Evolutionary conservation across 2,329 filamentous ascomycete species (phyloP).

Genomic region (Aureobasidium musti): DNA sequence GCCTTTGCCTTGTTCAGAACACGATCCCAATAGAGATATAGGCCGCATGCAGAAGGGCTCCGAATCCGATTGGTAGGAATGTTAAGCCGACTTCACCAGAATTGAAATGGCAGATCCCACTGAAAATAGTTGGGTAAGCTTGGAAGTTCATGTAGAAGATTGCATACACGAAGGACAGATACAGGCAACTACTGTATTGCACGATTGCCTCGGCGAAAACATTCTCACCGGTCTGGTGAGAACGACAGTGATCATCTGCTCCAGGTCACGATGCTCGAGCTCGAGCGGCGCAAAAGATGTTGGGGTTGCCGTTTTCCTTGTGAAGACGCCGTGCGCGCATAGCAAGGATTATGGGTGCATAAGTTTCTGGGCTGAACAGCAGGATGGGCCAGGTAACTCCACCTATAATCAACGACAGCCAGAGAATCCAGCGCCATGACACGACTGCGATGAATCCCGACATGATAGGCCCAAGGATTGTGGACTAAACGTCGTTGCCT

Average conservation of each 20-base stretch:
- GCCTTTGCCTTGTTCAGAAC: conserved; percentile 57
- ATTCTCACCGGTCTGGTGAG: conserved; percentile 72
- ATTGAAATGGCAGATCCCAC: conserved; percentile 62
- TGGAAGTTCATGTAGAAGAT: conserved; percentile 75
- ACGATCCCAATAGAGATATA: conserved; percentile 67
- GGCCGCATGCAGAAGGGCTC: conserved; percentile 60
- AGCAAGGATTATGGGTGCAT: conserved; percentile 47
- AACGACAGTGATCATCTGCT: conserved; percentile 66
- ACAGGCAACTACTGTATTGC: conserved; percentile 67
- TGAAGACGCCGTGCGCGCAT: conserved; percentile 61
- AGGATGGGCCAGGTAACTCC: conserved; percentile 62
- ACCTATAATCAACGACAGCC: conserved; percentile 69
- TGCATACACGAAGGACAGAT: conserved; percentile 64
- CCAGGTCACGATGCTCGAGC: conserved; percentile 60
- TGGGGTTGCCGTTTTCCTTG: conserved; percentile 55
- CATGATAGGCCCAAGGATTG: conserved; percentile 65
- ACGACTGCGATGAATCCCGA: conserved; percentile 64
- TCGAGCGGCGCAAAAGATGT: conserved; percentile 64
- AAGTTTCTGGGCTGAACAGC: conserved; percentile 60
- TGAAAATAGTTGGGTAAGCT: conserved; percentile 69
- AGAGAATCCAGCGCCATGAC: conserved; percentile 71
- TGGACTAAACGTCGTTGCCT: conserved; percentile 53
- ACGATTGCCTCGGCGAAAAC: conserved; percentile 74
- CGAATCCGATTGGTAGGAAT: conserved; percentile 68
- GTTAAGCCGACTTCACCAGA: conserved; percentile 66